These are phyloP conservation scores for Argentina anserina DNA, from an alignment of 306 rosid genomes.

Conservation along the genomic window DNA sequence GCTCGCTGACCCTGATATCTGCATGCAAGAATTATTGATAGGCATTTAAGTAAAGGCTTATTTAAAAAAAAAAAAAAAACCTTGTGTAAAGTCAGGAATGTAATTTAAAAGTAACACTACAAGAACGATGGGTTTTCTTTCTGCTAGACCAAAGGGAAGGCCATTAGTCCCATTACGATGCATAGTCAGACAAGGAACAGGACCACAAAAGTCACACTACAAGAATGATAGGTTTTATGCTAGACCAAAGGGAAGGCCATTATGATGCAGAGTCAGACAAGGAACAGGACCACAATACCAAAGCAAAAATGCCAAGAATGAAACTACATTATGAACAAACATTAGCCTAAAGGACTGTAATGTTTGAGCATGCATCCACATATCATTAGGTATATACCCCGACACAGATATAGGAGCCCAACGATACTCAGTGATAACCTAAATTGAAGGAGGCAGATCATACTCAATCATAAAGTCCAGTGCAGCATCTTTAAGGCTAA, in stretches of 20 bases:
- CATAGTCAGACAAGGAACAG: not conserved
- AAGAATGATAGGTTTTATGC: not conserved
- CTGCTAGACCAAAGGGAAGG: not conserved
- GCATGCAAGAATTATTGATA: constrained; percentile 29
- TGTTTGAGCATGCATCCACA: not conserved
- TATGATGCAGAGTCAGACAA: not conserved
- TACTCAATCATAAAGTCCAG: constrained; percentile 78
- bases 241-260: not conserved
- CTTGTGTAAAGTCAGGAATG: not conserved
- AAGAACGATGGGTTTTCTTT: not conserved
- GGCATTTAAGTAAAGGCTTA: not conserved
- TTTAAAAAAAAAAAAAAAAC: too few relatives aligned
- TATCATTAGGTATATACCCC: not conserved
- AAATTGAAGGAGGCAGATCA: constrained; percentile 26
- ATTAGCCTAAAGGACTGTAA: not conserved
- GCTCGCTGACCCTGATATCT: constrained; percentile 54
- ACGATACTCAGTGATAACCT: constrained; percentile 75
- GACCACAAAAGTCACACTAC: not conserved
- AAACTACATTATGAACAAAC: not conserved
- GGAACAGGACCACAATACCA: not conserved
- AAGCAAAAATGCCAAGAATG: not conserved
- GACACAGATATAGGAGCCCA: constrained; percentile 11
- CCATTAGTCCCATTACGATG: too few relatives aligned
- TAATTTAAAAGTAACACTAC: not conserved
- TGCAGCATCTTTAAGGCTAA: constrained; percentile 81